A percentile compares a stretch with the other conserved stretches of the same genome.
Evolutionary conservation across 2,329 filamentous ascomycete species (phyloP).

Genomic region (Rhinocladiella mackenziei): DNA sequence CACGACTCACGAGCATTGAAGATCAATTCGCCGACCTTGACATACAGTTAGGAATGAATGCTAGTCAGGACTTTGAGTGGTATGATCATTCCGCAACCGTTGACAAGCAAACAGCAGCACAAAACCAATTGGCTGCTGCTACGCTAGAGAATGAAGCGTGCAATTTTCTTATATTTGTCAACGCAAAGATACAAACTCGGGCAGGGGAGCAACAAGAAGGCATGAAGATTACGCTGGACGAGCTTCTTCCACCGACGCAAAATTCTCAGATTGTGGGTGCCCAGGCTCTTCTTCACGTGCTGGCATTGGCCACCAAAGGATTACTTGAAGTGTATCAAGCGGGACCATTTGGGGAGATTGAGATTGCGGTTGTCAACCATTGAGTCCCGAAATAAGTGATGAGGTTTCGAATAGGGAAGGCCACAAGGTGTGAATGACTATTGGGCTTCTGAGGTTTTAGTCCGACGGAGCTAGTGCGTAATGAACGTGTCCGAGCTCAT

Average conservation of each 20-base stretch:
- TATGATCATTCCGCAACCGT: constrained; percentile 44
- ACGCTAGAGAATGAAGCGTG: constrained; percentile 56
- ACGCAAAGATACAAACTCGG: constrained; percentile 40
- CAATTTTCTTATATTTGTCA: constrained; percentile 62
- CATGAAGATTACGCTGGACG: constrained; percentile 54
- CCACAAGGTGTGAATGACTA: neutral
- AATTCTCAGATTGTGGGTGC: constrained; percentile 61
- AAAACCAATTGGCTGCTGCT: constrained; percentile 47
- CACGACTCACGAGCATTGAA: constrained; percentile 15
- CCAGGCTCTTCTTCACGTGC: constrained; percentile 71
- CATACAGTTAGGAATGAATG: constrained; percentile 32
- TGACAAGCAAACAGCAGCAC: constrained; percentile 48
- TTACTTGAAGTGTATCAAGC: constrained; percentile 61
- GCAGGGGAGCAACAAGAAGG: constrained; percentile 26
- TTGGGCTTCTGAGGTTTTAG: no score
- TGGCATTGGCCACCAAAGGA: constrained; percentile 65
- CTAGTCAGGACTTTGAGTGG: constrained; percentile 40
- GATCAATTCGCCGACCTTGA: constrained; percentile 35
- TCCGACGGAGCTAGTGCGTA: no score
- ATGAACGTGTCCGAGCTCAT: no score
- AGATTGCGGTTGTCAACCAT: constrained; percentile 18
- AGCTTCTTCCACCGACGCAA: constrained; percentile 58
- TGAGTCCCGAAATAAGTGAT: neutral
- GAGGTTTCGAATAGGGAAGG: neutral
- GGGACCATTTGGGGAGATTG: constrained; percentile 36